A percentile compares a stretch with the other conserved stretches of the same genome.
phyloP scores from a whole-genome alignment of 805 yeast species.

The Pichia eremophila region DNA sequence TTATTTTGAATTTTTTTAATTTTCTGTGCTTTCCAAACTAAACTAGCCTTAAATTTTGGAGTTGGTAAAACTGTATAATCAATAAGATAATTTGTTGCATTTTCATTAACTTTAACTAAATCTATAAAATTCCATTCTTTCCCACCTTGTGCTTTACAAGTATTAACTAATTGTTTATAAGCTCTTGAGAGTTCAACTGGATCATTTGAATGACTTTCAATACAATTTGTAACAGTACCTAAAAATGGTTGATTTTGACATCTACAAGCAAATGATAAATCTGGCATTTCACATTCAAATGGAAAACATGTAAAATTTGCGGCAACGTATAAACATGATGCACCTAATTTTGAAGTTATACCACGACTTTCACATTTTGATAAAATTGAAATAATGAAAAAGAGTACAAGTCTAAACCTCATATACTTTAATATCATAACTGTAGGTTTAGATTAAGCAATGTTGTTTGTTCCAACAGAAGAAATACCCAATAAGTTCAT shows the following conservation, averaged over 20 bases:
- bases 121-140: constrained; percentile 20
- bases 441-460: background rate
- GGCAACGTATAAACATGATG: constrained; percentile 28
- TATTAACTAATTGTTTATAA: constrained; percentile 25
- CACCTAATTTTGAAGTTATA: constrained; percentile 27
- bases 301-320: constrained; percentile 26
- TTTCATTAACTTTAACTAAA: constrained; percentile 20
- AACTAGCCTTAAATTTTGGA: constrained; percentile 7
- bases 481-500: background rate
- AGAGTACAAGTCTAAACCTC: background rate
- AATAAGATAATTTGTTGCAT: constrained; percentile 19
- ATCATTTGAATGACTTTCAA: constrained; percentile 23
- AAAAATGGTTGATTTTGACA: constrained; percentile 27
- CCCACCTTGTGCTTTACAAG: constrained; percentile 26
- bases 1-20: background rate
- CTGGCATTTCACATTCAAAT: constrained; percentile 26
- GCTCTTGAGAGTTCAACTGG: constrained; percentile 23
- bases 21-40: constrained; percentile 5
- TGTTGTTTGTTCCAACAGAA: background rate
- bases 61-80: constrained; percentile 8
- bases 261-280: constrained; percentile 27
- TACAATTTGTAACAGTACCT: constrained; percentile 29
- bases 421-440: too few species aligned
- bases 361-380: constrained; percentile 13
- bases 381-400: background rate